phyloP scores from a whole-genome alignment of 331 rosid species.

The Malus hybrid region DNA sequence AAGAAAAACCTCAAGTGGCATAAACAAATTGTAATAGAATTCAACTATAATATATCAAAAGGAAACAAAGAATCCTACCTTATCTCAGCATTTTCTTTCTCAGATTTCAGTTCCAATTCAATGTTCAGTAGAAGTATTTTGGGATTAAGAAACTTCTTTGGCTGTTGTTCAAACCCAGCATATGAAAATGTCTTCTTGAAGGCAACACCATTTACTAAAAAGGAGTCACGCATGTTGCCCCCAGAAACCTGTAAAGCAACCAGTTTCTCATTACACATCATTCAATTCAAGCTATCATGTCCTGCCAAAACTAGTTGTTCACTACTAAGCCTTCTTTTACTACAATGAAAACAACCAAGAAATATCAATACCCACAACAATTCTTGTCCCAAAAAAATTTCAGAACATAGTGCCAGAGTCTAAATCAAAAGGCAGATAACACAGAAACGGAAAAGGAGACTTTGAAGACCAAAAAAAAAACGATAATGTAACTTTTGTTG shows the following conservation, averaged over 20 bases:
- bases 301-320: background rate
- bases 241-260: slow-evolving; percentile 81
- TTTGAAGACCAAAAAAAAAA: background rate
- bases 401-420: background rate
- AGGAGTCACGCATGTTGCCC: slow-evolving; percentile 94
- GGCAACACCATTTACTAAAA: slow-evolving; percentile 93
- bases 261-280: background rate
- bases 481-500: background rate
- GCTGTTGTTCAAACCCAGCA: slow-evolving; percentile 99
- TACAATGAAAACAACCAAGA: background rate
- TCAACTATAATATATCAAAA: background rate
- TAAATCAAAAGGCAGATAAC: background rate
- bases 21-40: background rate
- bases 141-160: slow-evolving; percentile 80
- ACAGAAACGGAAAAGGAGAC: background rate
- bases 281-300: background rate
- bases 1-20: background rate
- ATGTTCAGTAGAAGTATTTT: slow-evolving; percentile 75
- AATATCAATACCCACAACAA: background rate
- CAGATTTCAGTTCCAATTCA: slow-evolving; percentile 95
- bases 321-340: background rate
- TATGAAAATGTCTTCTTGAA: slow-evolving; percentile 97
- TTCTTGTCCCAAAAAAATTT: background rate
- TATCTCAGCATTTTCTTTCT: slow-evolving; percentile 99
- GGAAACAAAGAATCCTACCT: slow-evolving; percentile 36